phyloP scores from a whole-genome alignment of 2,329 filamentous ascomycete species.

The Berkeleyomyces basicola region DNA sequence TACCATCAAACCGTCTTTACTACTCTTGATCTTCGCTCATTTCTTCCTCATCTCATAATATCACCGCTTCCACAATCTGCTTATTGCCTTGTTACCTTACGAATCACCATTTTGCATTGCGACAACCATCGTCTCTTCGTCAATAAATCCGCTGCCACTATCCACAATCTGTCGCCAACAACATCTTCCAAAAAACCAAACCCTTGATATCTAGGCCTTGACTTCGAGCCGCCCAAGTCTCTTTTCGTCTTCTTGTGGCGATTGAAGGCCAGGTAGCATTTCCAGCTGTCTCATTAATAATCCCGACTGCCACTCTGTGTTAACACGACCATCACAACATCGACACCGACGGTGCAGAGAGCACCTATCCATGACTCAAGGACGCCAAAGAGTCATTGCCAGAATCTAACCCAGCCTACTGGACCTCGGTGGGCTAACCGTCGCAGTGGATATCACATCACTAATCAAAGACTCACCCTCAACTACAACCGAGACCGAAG shows the following conservation, averaged over 20 bases:
- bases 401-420: not conserved
- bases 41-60: not conserved
- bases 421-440: constrained; percentile 24
- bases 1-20: not conserved
- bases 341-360: constrained; percentile 11
- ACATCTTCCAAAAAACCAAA: not conserved
- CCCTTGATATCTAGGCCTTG: not conserved
- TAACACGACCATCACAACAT: constrained; percentile 8
- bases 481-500: constrained; percentile 14
- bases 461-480: constrained; percentile 49
- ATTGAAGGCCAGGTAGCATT: not conserved
- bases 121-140: no score
- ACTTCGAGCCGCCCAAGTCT: not conserved
- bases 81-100: no score
- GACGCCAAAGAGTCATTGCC: not conserved
- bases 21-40: not conserved
- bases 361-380: constrained; percentile 10
- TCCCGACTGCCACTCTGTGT: not conserved
- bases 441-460: constrained; percentile 88
- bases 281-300: not conserved
- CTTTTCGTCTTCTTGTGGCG: not conserved
- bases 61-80: not conserved
- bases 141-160: no score
- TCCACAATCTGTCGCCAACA: no score
- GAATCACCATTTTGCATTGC: no score